phyloP scores from a whole-genome alignment of 805 yeast genomes.

The Candida corydali region DNA sequence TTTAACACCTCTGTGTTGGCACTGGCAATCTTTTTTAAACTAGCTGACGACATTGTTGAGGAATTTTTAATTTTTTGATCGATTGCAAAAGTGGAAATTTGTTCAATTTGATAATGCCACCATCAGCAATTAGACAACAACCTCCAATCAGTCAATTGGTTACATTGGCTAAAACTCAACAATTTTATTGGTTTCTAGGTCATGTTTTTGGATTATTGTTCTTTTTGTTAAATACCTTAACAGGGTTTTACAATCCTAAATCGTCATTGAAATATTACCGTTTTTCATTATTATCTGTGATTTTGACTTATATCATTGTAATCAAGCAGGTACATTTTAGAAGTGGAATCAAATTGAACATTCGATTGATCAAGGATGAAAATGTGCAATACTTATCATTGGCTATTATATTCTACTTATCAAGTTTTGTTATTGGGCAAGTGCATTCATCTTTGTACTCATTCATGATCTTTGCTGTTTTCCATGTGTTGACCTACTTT shows the following conservation, averaged over 20 bases:
- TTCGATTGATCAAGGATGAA: constrained; percentile 29
- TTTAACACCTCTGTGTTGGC: constrained; percentile 35
- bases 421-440: constrained; percentile 26
- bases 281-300: constrained; percentile 44
- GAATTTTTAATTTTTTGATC: too few relatives aligned
- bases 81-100: too few relatives aligned
- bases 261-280: constrained; percentile 23
- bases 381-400: constrained; percentile 36
- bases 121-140: constrained; percentile 3
- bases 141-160: constrained; percentile 9
- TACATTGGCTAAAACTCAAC: constrained; percentile 39
- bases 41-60: constrained; percentile 59
- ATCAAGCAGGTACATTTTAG: constrained; percentile 52
- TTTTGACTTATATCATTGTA: constrained; percentile 61
- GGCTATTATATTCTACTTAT: constrained; percentile 25
- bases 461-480: constrained; percentile 31
- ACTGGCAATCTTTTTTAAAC: constrained; percentile 50
- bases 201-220: constrained; percentile 48
- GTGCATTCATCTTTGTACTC: constrained; percentile 39
- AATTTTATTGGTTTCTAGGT: constrained; percentile 68
- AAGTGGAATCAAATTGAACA: constrained; percentile 6
- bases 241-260: constrained; percentile 38
- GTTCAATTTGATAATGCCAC: too few relatives aligned
- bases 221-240: constrained; percentile 35
- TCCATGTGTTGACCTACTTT: constrained; percentile 36